A percentile compares a stretch with the other conserved stretches of the same genome.
phyloP scores from a whole-genome alignment of 208 protist genomes.

The Trypanosoma conorhini region DNA sequence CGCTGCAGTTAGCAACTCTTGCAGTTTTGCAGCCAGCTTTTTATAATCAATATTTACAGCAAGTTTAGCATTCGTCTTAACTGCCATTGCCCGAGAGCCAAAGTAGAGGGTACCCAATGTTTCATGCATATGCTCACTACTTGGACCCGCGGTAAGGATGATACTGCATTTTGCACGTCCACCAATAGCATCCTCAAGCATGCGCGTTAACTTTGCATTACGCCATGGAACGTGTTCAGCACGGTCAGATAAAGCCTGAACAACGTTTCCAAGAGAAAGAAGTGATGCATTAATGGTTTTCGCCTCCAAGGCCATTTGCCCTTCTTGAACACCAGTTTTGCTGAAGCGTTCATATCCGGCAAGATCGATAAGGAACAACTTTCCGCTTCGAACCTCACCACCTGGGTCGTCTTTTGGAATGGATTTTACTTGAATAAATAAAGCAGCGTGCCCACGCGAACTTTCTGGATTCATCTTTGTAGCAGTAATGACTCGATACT shows the following conservation, averaged over 20 bases:
- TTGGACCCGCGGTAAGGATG: conserved; percentile 83
- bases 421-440: conserved; percentile 69
- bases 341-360: conserved; percentile 89
- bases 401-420: conserved; percentile 56
- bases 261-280: conserved; percentile 81
- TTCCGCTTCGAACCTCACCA: conserved; percentile 54
- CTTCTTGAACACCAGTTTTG: conserved; percentile 83
- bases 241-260: conserved; percentile 70
- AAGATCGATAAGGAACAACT: conserved; percentile 88
- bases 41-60: conserved; percentile 78
- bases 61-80: conserved; percentile 79
- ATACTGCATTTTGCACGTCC: conserved; percentile 84
- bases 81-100: conserved; percentile 79
- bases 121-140: conserved; percentile 82
- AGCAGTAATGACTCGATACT: conserved; percentile 72
- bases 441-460: conserved; percentile 83
- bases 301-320: conserved; percentile 78
- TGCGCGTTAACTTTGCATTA: conserved; percentile 89
- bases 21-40: conserved; percentile 78
- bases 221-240: conserved; percentile 88
- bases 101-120: conserved; percentile 86
- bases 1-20: conserved; percentile 60
- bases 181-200: conserved; percentile 91
- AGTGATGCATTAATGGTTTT: conserved; percentile 91
- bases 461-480: conserved; percentile 90